Evolutionary conservation across 768 basidiomycete species (phyloP).

Genomic region (Kwoniella bestiolae): DNA sequence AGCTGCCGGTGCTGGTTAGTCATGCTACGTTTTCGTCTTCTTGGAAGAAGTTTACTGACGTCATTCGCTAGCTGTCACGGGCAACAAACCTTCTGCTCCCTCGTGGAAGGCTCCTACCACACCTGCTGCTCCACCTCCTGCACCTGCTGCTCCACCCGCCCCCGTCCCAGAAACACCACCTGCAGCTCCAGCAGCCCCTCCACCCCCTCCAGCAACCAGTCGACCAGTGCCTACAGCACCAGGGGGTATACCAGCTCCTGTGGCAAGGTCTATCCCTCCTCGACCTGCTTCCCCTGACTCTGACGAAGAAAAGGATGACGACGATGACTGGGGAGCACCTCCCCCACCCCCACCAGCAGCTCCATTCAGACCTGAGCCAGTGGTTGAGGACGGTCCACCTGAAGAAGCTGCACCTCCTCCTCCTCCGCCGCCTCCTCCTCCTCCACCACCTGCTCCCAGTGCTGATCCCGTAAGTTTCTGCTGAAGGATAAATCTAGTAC

Average conservation of each 20-base stretch:
- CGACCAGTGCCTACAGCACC: constrained; percentile 26
- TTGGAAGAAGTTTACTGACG: too few relatives aligned
- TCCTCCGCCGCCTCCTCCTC: constrained; percentile 52
- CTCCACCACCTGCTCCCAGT: constrained; percentile 40
- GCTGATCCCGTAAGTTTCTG: constrained; percentile 37
- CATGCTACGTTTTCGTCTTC: too few relatives aligned
- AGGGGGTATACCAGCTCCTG: constrained; percentile 28
- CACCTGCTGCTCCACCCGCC: constrained; percentile 9
- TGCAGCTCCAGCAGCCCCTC: constrained; percentile 10
- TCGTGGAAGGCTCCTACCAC: constrained; percentile 17
- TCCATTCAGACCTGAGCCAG: constrained; percentile 60
- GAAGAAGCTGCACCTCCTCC: constrained; percentile 45
- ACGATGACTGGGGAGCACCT: constrained; percentile 59
- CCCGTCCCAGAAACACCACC: constrained; percentile 3
- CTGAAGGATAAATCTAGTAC: not conserved
- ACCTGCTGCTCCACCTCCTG: constrained; percentile 5
- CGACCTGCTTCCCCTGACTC: constrained; percentile 51
- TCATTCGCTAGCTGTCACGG: constrained; percentile 9
- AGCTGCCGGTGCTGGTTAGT: constrained; percentile 40
- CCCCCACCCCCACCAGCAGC: constrained; percentile 59
- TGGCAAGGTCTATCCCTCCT: constrained; percentile 17
- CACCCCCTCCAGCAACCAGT: constrained; percentile 31
- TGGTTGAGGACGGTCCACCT: constrained; percentile 33
- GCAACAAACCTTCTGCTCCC: constrained; percentile 7
- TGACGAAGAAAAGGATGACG: constrained; percentile 56